Base-by-base conservation (phyloP, 1,284 basidiomycete genomes). In the Tylopilus orsonianus region DNA sequence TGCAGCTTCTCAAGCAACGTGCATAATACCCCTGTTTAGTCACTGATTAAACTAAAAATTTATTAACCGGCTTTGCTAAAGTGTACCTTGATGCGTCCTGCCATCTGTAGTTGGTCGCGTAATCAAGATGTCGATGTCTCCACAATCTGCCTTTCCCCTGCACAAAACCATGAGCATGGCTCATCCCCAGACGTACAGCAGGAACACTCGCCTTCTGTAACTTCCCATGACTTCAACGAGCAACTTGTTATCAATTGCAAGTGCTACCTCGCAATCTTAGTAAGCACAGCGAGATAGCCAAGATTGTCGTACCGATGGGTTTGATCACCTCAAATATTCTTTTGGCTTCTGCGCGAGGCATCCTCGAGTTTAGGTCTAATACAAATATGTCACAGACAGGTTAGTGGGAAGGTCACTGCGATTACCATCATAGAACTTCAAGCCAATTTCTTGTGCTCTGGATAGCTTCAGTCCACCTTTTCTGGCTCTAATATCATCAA, bases 121-220 rank as follows among this genome's bases (percentile, higher is more conserved):
- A 56, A 96, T 85, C 50, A 96, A 66, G 43, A 96, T 83, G 65
- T 97, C 93, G 48, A 97, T 91, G 64, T 96, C 93, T 1, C 93
- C 93, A 48, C 89, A 94, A 42, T 81, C 80, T 1, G 73, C 70
- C 61, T 85, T 85, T 5, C 90, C 89, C 50, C 87, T 88, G 51
- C 30, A 45, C 23, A n/a, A 8, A 24, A 29, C 8, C 9, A 12
- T 55, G 18, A 57, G 41, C 20, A 43, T 34, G 22, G 41, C 5
- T 10, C 10, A 13, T 13, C 16, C 20, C 43, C 16, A 19, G n/a
- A 33, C 22, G 14, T 9, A 30, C 13, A 22, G 39, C 41, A 43
- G 39, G 3, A n/a, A 44, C 59, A 33, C 46, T 41, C 22, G 80
- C 87, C 93, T 78, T 54, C 93, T 74, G 65, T 86, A 96, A 57